Evolutionary conservation across 1,139 yeast genomes (phyloP), one percentile per base, ranked within the genome.

Genomic region (Lizanozyma gosingica): DNA sequence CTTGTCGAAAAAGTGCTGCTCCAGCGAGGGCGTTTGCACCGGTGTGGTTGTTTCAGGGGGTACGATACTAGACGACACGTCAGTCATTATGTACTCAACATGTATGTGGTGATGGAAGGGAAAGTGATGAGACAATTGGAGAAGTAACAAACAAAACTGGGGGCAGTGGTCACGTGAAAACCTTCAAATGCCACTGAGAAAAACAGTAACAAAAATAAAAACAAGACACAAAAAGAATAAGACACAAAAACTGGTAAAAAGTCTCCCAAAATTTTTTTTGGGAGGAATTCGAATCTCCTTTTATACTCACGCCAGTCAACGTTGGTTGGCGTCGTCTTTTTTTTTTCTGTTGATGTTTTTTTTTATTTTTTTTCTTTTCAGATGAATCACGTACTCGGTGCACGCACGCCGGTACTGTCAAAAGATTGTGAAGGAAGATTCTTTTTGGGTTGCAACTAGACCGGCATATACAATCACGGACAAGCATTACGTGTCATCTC

Each of bases 11-110:
- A 54, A 60, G 40, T 47, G 29, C 11, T 22, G 50, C 40, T 63
- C 70, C 4, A 67, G 59, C 33, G 67, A 61, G 11, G 71, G 71
- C 3, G 71, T 65, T 48, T 65, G 71, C 15, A 65, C 70, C 36
- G 69, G 71, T 18, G 70, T 63, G 48, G 59, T 63, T 11, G 68
- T 57, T 37, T 57, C 64, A n/a, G 58, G 54, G 15, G 49, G 48
- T 29, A 22, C 29, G 11, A 22, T 22, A 22, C 9, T 6, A 11
- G 29, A 22, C 29, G 29, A 22, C 29, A 43, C 43, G 37, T 47
- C 47, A 32, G 51, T 45, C 49, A 47, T 22, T 22, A 22, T 22
- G 29, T 6, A 11, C 11, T 22, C 29, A 22, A 22, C 29, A 22
- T 22, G 29, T 22, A 22, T 22, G 29, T 6, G 29, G 29, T 6